Evolutionary conservation across 2,329 filamentous ascomycete species (phyloP), one percentile per base, ranked within the genome.

Genomic region (Hysterium pulicare): DNA sequence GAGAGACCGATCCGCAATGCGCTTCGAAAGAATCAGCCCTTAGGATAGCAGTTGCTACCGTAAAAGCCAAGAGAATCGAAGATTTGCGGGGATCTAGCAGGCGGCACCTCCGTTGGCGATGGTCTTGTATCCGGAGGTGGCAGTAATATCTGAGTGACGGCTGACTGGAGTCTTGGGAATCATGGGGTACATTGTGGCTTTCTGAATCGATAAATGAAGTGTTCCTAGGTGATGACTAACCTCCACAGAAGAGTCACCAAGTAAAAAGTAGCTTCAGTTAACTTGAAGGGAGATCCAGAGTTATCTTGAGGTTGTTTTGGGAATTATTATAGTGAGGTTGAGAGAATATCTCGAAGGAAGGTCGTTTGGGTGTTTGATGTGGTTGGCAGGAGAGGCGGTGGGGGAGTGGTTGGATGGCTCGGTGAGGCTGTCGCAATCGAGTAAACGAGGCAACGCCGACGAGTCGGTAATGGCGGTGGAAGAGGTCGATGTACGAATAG

Each of bases 101-200:
- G 57, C 54, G 54, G 60, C 57, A 53, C 55, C 59, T 66, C 54
- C 58, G 45, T 52, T 52, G 49, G 49, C 46, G 57, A 64, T 67
- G 61, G 63, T 54, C 64, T 68, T 69, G 66, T 62, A 64, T 60
- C 52, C 53, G 49, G 52, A 54, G 56, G 48, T 46, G 44, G 40
- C 56, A 62, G 61, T 62, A 58, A 63, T 53, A 57, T 58, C 63
- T 66, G 67, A 65, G 66, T 60, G 66, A 67, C 66, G 58, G 61
- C 56, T 68, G 66, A 69, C 67, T 68, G 67, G 62, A 67, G 66
- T 57, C 55, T 50, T 51, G 47, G 44, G 42, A 49, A 53, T 52
- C 49, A 54, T 53, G 54, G 53, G 54, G 57, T 55, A 53, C 66
- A 69, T 69, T 55, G 55, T 64, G 65, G 54, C 51, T 50, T 51